phyloP scores from a whole-genome alignment of 768 basidiomycete genomes.

The Mycena sanguinolenta region DNA sequence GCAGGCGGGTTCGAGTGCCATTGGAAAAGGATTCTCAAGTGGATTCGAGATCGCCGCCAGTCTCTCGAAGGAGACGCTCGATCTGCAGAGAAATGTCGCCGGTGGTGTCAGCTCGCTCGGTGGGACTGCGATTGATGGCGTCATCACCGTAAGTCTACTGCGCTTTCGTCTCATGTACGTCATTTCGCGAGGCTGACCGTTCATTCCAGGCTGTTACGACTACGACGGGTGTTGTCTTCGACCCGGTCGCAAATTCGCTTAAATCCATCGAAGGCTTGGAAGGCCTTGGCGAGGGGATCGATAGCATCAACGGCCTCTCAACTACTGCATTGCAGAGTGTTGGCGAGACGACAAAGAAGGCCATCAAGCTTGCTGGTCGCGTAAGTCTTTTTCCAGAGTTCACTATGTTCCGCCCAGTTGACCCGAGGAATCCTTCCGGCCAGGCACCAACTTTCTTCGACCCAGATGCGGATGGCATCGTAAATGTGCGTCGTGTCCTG shows the following conservation, averaged over 20 bases:
- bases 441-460: not conserved
- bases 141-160: not conserved
- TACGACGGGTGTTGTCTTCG: not conserved
- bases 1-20: not conserved
- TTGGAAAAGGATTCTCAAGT: not conserved
- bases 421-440: not conserved
- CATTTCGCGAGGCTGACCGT: too few relatives aligned
- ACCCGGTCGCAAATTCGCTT: not conserved
- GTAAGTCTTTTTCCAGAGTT: not conserved
- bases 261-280: not conserved
- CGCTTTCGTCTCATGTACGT: too few relatives aligned
- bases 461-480: not conserved
- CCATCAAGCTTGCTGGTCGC: not conserved
- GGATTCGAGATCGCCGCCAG: conserved; percentile 1
- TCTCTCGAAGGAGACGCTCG: not conserved
- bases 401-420: too few relatives aligned
- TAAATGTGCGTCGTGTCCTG: not conserved
- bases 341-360: not conserved
- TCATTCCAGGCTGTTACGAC: not conserved
- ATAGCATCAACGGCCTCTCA: not conserved
- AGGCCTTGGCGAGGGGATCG: not conserved
- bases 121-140: not conserved
- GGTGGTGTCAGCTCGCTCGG: not conserved
- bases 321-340: not conserved
- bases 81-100: not conserved